Conservation (phyloP, 2,329 filamentous ascomycete species). For the Penicillium capsulatum region DNA sequence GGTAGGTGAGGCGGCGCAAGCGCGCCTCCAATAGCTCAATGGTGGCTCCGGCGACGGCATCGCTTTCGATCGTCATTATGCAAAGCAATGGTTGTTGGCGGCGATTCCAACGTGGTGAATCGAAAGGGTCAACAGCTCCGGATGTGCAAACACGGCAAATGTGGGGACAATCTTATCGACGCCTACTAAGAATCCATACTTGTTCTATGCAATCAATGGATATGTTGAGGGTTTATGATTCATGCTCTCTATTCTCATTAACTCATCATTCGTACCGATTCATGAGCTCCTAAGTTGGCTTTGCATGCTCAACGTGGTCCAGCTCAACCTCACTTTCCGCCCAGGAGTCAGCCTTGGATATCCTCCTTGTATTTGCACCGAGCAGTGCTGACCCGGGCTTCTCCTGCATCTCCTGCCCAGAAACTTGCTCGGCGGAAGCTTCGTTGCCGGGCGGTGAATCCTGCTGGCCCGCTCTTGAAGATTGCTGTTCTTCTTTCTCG, state of each 20-base stretch:
- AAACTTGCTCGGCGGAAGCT: conserved; percentile 22
- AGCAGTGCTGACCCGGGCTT: conserved; percentile 25
- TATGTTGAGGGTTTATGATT: no score
- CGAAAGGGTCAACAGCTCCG: conserved; percentile 5
- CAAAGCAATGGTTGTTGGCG: background rate
- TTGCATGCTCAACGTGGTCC: conserved; percentile 14
- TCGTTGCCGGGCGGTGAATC: conserved; percentile 1
- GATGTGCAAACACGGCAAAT: conserved; percentile 22
- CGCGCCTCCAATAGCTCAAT: conserved; percentile 45
- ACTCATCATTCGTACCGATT: conserved; percentile 17
- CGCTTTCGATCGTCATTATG: conserved; percentile 34
- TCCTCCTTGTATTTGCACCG: conserved; percentile 11
- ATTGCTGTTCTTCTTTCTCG: conserved; percentile 4
- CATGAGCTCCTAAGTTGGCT: background rate
- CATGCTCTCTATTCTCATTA: conserved; percentile 8
- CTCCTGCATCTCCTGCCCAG: conserved; percentile 41
- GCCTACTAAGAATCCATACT: background rate
- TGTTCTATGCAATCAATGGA: background rate
- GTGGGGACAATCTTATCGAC: conserved; percentile 17
- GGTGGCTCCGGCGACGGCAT: conserved; percentile 37
- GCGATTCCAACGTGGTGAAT: background rate
- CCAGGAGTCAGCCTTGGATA: conserved; percentile 5
- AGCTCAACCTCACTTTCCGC: conserved; percentile 10
- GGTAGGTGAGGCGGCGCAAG: conserved; percentile 43
- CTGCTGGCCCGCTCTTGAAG: conserved; percentile 1